phyloP scores from a whole-genome alignment of 2,329 filamentous ascomycete species.

The Sarocladiaceae sp. region DNA sequence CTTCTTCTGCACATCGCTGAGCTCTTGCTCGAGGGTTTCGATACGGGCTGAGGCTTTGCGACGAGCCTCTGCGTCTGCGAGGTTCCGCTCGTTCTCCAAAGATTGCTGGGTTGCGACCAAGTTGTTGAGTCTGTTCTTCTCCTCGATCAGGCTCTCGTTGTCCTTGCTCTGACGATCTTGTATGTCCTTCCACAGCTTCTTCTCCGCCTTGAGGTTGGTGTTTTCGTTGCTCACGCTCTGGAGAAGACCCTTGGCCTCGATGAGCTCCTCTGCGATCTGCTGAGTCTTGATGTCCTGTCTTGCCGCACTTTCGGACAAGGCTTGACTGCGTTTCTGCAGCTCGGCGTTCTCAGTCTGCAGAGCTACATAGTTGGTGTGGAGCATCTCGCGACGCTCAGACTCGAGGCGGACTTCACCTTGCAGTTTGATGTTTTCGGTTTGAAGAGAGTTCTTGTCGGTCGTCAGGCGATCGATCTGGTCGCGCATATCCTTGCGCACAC shows the following conservation, averaged over 20 bases:
- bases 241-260: conserved; percentile 73
- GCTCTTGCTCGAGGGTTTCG: conserved; percentile 72
- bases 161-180: conserved; percentile 84
- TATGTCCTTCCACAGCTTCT: conserved; percentile 89
- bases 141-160: conserved; percentile 76
- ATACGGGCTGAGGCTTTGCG: conserved; percentile 73
- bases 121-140: conserved; percentile 76
- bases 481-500: conserved; percentile 75
- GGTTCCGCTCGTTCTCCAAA: conserved; percentile 85
- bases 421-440: conserved; percentile 73
- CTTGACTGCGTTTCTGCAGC: conserved; percentile 74
- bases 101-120: conserved; percentile 80
- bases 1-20: conserved; percentile 74
- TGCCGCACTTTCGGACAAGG: conserved; percentile 73
- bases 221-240: conserved; percentile 89
- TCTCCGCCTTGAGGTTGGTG: conserved; percentile 89
- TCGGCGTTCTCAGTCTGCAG: conserved; percentile 80
- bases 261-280: conserved; percentile 86
- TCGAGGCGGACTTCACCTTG: conserved; percentile 77
- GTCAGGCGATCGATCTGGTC: conserved; percentile 78
- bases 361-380: conserved; percentile 80
- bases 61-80: conserved; percentile 73
- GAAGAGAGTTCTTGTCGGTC: conserved; percentile 72
- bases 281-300: conserved; percentile 88
- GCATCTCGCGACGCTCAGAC: conserved; percentile 78